Percentiles rank a stretch among this genome's conserved stretches.
phyloP scores from a whole-genome alignment of 176 grass and related monocot genomes.

The Raddia guianensis region DNA sequence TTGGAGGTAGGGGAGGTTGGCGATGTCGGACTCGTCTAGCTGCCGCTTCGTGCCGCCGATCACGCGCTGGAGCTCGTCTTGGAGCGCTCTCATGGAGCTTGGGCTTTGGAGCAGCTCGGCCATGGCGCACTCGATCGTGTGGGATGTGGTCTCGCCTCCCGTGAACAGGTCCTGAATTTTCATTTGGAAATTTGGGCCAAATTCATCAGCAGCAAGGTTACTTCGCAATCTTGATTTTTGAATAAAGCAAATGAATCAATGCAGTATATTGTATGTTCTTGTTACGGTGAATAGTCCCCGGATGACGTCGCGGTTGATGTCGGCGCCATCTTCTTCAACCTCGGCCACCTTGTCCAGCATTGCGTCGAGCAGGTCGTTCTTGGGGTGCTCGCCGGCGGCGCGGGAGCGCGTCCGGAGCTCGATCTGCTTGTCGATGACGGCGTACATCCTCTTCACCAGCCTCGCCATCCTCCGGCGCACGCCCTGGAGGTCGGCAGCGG shows the following conservation, averaged over 20 bases:
- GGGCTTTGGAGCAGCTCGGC: conserved; percentile 40
- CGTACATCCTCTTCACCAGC: background rate
- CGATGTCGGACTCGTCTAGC: too few relatives aligned
- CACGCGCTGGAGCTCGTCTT: conserved; percentile 25
- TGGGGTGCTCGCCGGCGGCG: background rate
- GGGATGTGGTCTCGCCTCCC: conserved; percentile 24
- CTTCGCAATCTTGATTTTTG: too few relatives aligned
- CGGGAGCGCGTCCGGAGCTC: background rate
- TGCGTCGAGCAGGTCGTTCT: background rate
- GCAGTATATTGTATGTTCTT: too few relatives aligned
- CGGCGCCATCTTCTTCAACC: too few relatives aligned
- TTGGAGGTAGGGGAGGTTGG: too few relatives aligned
- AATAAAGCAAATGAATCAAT: too few relatives aligned
- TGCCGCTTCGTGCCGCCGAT: background rate
- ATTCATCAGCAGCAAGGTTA: too few relatives aligned
- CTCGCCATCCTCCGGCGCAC: background rate
- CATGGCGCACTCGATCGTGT: conserved; percentile 43
- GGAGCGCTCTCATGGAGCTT: conserved; percentile 8
- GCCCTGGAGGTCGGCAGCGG: background rate
- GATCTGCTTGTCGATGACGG: background rate
- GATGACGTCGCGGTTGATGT: too few relatives aligned
- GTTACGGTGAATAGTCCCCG: background rate
- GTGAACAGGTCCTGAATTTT: conserved; percentile 35
- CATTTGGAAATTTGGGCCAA: background rate
- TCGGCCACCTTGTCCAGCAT: background rate